Base-by-base conservation (phyloP, 106 monocot genomes). In the Amphibolis antarctica region DNA sequence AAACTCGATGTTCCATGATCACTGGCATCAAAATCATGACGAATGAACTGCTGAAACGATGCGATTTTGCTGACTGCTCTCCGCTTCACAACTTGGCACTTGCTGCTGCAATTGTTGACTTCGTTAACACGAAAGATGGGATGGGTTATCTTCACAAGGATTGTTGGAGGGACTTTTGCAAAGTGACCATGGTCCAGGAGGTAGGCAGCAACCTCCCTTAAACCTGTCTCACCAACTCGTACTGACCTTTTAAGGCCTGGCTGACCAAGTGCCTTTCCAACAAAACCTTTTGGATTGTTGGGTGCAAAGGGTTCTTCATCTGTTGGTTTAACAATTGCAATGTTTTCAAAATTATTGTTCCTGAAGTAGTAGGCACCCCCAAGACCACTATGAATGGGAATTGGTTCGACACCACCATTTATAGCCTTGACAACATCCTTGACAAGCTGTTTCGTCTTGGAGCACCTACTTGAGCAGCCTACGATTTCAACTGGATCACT, bases 281-380 rank as follows among this genome's bases (percentile, higher is more conserved):
- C 54, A 59, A 85, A 89, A 45, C 89, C 89, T 63, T 89, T 89
- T 0, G 89, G 89, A 71, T 89, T 89, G 25, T 89, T 89, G 20
- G 89, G 89, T 30, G 89, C 89, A 71, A 88, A 93, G 42, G 92
- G 92, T 63, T 93, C 92, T 53, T 93, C 92, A 59, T 93, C 92
- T 6, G 88, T 88, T 7, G 92, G 92, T 59, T 93, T 93, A 29
- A 85, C 88, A 43, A 93, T 93, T 0, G 92, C 92, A 46, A 85
- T 64, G 46, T 76, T 76, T 27, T 93, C 82, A 22, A 85, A 88
- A 22, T 26, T 66, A 36, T 28, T 54, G 68, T 93, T 88, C 63
- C 80, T 80, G 69, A 93, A 93, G 50, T 88, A 93, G 61, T 93
- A 93, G 10, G 92, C 88, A 69, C 92, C 92, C 0, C 92, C 92